Percentiles rank a stretch among this genome's conserved stretches.
phyloP scores from a whole-genome alignment of 1,139 yeast species.

The Diutina ranongensis region DNA sequence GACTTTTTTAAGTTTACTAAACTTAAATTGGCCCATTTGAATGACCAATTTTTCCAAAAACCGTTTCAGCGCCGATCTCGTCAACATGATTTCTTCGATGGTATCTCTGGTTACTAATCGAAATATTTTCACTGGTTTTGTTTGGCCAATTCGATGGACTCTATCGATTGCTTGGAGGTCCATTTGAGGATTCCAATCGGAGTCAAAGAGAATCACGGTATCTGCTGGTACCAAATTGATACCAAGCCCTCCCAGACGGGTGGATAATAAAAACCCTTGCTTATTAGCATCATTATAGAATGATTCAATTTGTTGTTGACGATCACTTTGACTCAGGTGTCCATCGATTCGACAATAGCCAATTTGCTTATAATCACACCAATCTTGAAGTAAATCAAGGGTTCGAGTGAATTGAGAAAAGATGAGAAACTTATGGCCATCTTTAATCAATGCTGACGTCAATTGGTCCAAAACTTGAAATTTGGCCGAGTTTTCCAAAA shows the following conservation, averaged over 20 bases:
- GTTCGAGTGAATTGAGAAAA: conserved; percentile 78
- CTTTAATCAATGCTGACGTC: conserved; percentile 32
- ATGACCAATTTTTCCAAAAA: conserved; percentile 74
- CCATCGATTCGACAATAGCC: conserved; percentile 68
- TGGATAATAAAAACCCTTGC: conserved; percentile 59
- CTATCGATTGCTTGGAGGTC: conserved; percentile 95
- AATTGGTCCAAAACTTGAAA: conserved; percentile 58
- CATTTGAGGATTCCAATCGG: conserved; percentile 97
- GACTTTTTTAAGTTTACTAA: conserved; percentile 8
- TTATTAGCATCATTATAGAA: conserved; percentile 29
- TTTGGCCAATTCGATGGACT: conserved; percentile 89
- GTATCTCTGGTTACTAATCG: conserved; percentile 69
- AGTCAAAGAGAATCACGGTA: conserved; percentile 79
- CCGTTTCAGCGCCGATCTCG: conserved; percentile 69
- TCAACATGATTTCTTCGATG: conserved; percentile 70
- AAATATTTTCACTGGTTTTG: conserved; percentile 68
- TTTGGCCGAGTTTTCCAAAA: conserved; percentile 46
- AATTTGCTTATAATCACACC: conserved; percentile 39
- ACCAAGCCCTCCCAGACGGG: conserved; percentile 94
- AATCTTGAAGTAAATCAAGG: conserved; percentile 39
- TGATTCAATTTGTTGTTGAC: conserved; percentile 50
- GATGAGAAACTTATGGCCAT: conserved; percentile 57
- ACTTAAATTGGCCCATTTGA: conserved; percentile 72
- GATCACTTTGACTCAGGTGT: conserved; percentile 45
- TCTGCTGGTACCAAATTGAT: conserved; percentile 81